A percentile compares a stretch with the other conserved stretches of the same genome.
phyloP scores from a whole-genome alignment of 768 basidiomycete genomes.

The Tephrocybe sp. region DNA sequence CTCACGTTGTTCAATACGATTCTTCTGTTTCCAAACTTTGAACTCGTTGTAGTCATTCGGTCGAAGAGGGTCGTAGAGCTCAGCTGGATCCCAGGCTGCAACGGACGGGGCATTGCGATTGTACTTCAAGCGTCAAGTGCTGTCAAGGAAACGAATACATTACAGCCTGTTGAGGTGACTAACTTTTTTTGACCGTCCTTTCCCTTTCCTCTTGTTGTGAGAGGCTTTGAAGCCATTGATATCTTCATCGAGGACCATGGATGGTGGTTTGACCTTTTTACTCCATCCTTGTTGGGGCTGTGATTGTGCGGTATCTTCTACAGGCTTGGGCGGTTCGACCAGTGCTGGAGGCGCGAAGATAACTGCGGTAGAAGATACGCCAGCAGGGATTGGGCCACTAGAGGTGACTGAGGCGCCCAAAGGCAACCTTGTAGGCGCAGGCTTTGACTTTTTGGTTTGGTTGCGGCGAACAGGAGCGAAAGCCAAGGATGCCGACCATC shows the following conservation, averaged over 20 bases:
- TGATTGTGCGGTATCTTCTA: conserved; percentile 24
- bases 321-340: conserved; percentile 35
- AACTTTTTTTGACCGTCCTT: conserved; percentile 65
- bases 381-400: conserved; percentile 28
- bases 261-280: conserved; percentile 87
- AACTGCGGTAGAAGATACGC: conserved; percentile 57
- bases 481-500: conserved; percentile 88
- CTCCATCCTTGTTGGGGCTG: conserved; percentile 74
- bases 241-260: conserved; percentile 88
- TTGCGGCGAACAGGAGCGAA: conserved; percentile 81
- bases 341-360: conserved; percentile 70
- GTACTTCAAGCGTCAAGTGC: conserved; percentile 35
- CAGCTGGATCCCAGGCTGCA: conserved; percentile 73
- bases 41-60: conserved; percentile 91
- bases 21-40: conserved; percentile 77
- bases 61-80: conserved; percentile 77
- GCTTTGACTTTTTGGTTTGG: conserved; percentile 58
- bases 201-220: conserved; percentile 56
- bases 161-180: conserved; percentile 4
- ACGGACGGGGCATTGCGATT: conserved; percentile 55
- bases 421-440: conserved; percentile 50
- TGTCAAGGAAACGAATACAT: neutral
- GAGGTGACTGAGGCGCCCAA: conserved; percentile 62
- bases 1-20: conserved; percentile 73
- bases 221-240: conserved; percentile 77